Evolutionary conservation across 2,329 filamentous ascomycete species (phyloP).

Genomic region (Pezicula rhizophila): DNA sequence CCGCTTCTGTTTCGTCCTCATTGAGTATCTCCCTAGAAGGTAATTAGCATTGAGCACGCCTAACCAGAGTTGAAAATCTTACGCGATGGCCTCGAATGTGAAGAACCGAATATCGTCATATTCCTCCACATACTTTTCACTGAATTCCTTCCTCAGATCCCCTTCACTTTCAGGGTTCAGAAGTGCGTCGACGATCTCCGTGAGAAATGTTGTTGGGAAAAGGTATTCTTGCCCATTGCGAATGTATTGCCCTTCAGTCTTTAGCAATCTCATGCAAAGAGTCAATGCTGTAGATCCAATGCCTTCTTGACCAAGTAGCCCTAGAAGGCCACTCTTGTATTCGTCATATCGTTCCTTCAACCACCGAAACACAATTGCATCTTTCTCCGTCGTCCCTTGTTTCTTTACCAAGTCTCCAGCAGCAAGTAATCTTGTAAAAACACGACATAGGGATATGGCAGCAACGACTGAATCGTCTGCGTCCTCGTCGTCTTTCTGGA

Average conservation of each 20-base stretch:
- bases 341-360: slow-evolving; percentile 68
- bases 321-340: slow-evolving; percentile 58
- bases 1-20: slow-evolving; percentile 23
- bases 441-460: slow-evolving; percentile 74
- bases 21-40: slow-evolving; percentile 29
- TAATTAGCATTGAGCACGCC: slow-evolving; percentile 8
- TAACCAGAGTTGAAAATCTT: slow-evolving; percentile 30
- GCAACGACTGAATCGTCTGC: slow-evolving; percentile 58
- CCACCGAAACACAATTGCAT: slow-evolving; percentile 70
- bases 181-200: slow-evolving; percentile 56
- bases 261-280: slow-evolving; percentile 76
- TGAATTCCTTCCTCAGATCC: slow-evolving; percentile 63
- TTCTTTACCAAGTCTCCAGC: slow-evolving; percentile 63
- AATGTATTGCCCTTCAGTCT: slow-evolving; percentile 65
- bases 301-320: slow-evolving; percentile 54
- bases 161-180: slow-evolving; percentile 51
- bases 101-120: slow-evolving; percentile 83
- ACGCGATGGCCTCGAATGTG: slow-evolving; percentile 71
- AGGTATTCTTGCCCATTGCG: slow-evolving; percentile 56
- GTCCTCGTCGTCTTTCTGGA: slow-evolving; percentile 43
- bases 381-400: slow-evolving; percentile 63
- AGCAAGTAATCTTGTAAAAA: slow-evolving; percentile 77
- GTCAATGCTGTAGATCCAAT: slow-evolving; percentile 68
- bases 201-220: slow-evolving; percentile 65
- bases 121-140: slow-evolving; percentile 70